Conservation (phyloP, 495 filamentous ascomycete species). For the Xylaria nigripes region DNA sequence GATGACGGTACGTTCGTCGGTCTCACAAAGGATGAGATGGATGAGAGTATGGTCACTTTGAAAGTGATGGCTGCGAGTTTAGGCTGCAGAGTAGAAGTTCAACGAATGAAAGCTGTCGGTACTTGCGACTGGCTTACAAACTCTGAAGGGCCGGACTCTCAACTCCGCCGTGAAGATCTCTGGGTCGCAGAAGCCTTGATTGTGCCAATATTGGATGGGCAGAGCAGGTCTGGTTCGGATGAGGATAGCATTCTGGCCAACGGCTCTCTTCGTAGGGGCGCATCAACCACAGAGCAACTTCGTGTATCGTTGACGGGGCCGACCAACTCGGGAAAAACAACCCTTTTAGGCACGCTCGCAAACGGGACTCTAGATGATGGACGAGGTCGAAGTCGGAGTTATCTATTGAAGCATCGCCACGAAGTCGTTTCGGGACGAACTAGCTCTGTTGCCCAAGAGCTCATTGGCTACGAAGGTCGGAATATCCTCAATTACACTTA, state of each 20-base stretch:
- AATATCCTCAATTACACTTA: constrained; percentile 79
- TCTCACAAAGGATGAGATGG: constrained; percentile 80
- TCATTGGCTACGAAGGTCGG: constrained; percentile 70
- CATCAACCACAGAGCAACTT: constrained; percentile 59
- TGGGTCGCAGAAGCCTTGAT: constrained; percentile 79
- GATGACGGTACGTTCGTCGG: constrained; percentile 92
- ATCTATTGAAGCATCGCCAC: constrained; percentile 86
- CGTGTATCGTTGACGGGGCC: constrained; percentile 86
- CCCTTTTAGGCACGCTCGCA: constrained; percentile 77
- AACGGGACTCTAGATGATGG: constrained; percentile 88
- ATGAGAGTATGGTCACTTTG: constrained; percentile 78
- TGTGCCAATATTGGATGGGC: constrained; percentile 30
- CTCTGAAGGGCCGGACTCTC: constrained; percentile 13
- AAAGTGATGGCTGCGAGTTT: constrained; percentile 85
- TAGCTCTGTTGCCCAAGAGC: constrained; percentile 84
- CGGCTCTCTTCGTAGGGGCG: constrained; percentile 19
- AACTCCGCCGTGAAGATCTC: constrained; percentile 46
- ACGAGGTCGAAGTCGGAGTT: constrained; percentile 76
- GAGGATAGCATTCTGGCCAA: constrained; percentile 8
- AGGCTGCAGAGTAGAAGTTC: constrained; percentile 78
- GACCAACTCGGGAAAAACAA: constrained; percentile 91
- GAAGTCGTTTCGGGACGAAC: constrained; percentile 88
- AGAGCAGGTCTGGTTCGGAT: constrained; percentile 1
- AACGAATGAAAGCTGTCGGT: constrained; percentile 78
- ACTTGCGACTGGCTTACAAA: constrained; percentile 68